Percentiles rank a stretch among this genome's conserved stretches.
Conservation (phyloP, 2,329 filamentous ascomycete species). For the Myrmaecium sp. region DNA sequence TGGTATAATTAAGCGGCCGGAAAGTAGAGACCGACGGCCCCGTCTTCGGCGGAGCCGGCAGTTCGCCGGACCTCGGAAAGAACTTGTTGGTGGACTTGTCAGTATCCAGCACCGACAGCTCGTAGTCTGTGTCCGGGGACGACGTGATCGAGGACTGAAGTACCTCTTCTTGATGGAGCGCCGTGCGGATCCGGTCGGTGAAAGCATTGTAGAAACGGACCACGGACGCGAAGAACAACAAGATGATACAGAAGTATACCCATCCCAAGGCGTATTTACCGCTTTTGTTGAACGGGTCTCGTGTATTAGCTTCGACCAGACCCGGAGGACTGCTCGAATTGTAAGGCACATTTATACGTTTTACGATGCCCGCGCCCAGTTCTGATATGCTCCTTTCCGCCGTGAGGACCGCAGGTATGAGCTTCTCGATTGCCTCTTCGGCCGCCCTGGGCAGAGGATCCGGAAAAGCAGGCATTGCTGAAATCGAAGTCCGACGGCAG, state of each 20-base stretch:
- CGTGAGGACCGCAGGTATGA: conserved; percentile 2
- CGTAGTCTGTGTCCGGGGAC: conserved; percentile 42
- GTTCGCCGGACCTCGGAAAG: conserved; percentile 48
- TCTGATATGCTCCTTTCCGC: conserved; percentile 4
- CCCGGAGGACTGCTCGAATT: conserved; percentile 38
- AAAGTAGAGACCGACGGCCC: conserved; percentile 63
- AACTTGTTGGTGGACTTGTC: conserved; percentile 52
- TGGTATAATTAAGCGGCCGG: conserved; percentile 54
- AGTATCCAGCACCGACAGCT: conserved; percentile 41
- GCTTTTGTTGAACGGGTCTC: conserved; percentile 64
- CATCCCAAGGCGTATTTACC: conserved; percentile 78
- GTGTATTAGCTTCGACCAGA: conserved; percentile 36
- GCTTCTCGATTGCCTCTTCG: conserved; percentile 1
- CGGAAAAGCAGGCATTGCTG: conserved; percentile 5
- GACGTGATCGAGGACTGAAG: conserved; percentile 44
- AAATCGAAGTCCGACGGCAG: not conserved
- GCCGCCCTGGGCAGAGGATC: conserved; percentile 1
- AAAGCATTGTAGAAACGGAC: conserved; percentile 74
- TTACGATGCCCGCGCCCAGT: conserved; percentile 13
- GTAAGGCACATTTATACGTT: conserved; percentile 38
- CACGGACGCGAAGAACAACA: conserved; percentile 49
- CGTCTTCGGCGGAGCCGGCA: conserved; percentile 42
- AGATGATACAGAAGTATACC: conserved; percentile 68
- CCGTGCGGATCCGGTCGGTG: conserved; percentile 84
- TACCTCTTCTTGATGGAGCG: conserved; percentile 70